Evolutionary conservation across 2,329 filamentous ascomycete species (phyloP), one percentile per base, ranked within the genome.

Genomic region (Tolypocladium pustulatum): DNA sequence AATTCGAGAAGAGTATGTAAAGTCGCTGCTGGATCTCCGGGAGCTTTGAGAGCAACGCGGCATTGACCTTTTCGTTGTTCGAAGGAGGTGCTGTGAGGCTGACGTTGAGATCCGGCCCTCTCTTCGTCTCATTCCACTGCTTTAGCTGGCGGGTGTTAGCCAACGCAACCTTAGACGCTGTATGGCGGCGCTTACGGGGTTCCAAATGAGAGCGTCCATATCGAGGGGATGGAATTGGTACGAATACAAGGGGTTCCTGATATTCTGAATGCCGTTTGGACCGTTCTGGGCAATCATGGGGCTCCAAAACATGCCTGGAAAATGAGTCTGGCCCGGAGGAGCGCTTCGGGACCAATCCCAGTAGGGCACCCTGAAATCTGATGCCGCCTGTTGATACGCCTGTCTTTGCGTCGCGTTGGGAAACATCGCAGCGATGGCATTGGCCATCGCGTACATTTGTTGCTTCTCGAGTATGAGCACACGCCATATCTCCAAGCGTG

Each of bases 1-100:
- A 90, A 59, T 81, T 83, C 10, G 85, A 83, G 61, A 89, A 82
- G 1, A 91, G 75, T 56, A 83, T 85, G 65, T 85, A 87, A 1
- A 91, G 75, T 15, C 89, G 80, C 62, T 84, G 78, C 65, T 85
- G 81, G 41, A 86, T 77, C 17, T 78, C 78, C 2, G 75, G 70
- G 6, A 83, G 75, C 61, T 80, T 81, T 32, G 75, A 61, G 6
- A 72, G 61, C 27, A 75, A 64, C 0, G 79, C 75, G 15, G 74
- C 66, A 15, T 78, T 81, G 36, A 87, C 78, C 25, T 78, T 71
- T 4, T 80, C 73, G 62, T 89, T 84, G 65, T 85, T 80, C n/a
- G 86, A 88, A 12, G 71, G 66, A 2, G 72, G 72, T 8, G 65
- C 61, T 0, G 57, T 58, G 8, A 66, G 51, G 52, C 67, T 73